A percentile compares a stretch with the other conserved stretches of the same genome.
phyloP scores from a whole-genome alignment of 768 basidiomycete species.

The Leccinum truebloodii region DNA sequence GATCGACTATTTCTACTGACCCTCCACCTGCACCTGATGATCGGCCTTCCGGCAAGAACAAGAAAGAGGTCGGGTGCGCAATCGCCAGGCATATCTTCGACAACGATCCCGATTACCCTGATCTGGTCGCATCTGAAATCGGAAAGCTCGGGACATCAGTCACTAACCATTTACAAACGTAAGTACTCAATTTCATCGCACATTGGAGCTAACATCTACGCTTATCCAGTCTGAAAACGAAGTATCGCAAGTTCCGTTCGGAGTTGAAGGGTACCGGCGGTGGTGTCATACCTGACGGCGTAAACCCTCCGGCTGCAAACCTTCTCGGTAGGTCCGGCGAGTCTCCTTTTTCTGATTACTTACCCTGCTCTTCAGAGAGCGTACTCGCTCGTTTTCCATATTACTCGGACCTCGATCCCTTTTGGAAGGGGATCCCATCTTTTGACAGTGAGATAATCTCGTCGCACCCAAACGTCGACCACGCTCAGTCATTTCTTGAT shows the following conservation, averaged over 20 bases:
- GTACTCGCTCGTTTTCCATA: neutral
- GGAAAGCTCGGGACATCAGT: neutral
- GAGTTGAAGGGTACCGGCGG: neutral
- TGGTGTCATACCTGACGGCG: neutral
- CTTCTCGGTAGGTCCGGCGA: neutral
- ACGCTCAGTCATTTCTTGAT: neutral
- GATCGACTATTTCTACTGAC: too few species aligned
- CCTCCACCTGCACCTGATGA: neutral
- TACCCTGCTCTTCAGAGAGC: neutral
- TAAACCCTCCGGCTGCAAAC: neutral
- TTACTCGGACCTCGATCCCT: neutral
- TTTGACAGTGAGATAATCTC: neutral
- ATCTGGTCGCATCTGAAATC: neutral
- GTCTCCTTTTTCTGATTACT: neutral
- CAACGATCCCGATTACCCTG: neutral
- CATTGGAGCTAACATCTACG: neutral
- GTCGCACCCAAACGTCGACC: neutral
- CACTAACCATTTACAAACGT: neutral
- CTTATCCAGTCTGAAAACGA: neutral
- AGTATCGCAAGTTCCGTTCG: neutral
- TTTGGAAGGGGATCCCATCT: neutral
- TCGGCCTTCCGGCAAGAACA: neutral
- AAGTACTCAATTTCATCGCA: neutral
- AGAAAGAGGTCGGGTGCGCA: neutral
- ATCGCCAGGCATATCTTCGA: neutral